Evolutionary conservation across 768 basidiomycete genomes (phyloP), one percentile per base, ranked within the genome.

Genomic region (Suillus plorans): DNA sequence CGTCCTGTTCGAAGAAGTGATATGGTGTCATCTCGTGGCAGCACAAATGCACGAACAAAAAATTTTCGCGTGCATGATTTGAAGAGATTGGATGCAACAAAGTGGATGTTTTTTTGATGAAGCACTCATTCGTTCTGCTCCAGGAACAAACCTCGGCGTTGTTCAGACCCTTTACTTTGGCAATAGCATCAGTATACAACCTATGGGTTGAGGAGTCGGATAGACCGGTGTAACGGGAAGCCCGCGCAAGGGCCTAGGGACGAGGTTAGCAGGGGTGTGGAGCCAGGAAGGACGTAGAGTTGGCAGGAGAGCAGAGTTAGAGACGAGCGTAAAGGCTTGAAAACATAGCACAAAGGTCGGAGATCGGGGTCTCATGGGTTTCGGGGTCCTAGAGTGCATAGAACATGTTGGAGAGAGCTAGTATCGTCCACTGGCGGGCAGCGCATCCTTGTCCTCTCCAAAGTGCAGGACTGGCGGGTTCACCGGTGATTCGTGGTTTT

Each of bases 161-260:
- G 2, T 71, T 79, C 28, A 87, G 74, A 0, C 85, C 84, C 37
- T 81, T 31, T 73, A 31, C 70, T 64, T 83, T 78, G 0, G 87
- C 85, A 6, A 73, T 74, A 9, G 73, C 70, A 64, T 89, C 86
- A 47, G 90, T 90, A 68, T 86, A 78, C n/a, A 76, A 71, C 68
- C 89, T 90, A 73, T 91, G 89, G 0, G 89, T 89, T 0, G 80
- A 65, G 5, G 88, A 90, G 71, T 90, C 90, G 53, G 89, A 90
- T 5, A 90, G 76, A 36, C 86, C 86, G 5, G 31, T 31, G 31
- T 31, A 31, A 31, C 6, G 31, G 31, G 6, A 31, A 6, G 31
- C 31, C 31, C 31, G 31, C 5, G 6, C 31, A 31, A 31, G 31
- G 31, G 31, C 31, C 31, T 0, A 6, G 0, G 31, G 31, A 31